Evolutionary conservation across 176 grass and related monocot species (phyloP), one percentile per base, ranked within the genome.

Genomic region (Triticum dicoccoides): DNA sequence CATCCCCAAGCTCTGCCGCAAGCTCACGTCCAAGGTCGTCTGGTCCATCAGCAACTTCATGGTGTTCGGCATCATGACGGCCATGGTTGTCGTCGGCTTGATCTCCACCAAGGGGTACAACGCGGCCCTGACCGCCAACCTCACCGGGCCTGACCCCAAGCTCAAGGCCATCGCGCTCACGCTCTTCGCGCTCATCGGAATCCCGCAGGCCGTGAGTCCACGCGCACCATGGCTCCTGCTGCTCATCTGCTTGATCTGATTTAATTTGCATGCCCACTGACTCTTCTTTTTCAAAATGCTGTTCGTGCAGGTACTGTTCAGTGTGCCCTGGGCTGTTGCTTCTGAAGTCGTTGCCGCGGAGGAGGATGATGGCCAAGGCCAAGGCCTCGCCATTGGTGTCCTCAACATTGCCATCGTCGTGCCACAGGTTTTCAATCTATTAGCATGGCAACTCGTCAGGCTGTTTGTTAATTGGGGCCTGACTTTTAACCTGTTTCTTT

Each of bases 351-450:
- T 98, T 15, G 52, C 82, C 17, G 7, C 77, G 3, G 63, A 77
- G 2, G 86, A 91, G 63, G 86, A 82, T 25, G 89, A 86, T 0
- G 85, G 85, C 21, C 89, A 91, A 34, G 85, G 89, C 21, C 89
- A 91, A 34, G 89, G 89, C 30, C 89, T 91, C 23, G 47, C 85
- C 77, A 81, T 91, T 51, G 89, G 89, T 6, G 89, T 91, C 69
- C 85, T 91, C 49, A 91, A 91, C 86, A 88, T 91, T 9, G 85
- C 89, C n/a, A 85, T 91, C 54, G 89, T 91, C 11, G 69, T 91
- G 5, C 89, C 89, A 1, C 89, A 89, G 83, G 88, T 85, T 61
- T 30, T 5, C 21, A 23, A 2, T 8, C 13, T 23, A 5, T 21
- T 4, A 5, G 1, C 51, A 54, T 54, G 51, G 5, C 51, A 54